Conservation (phyloP, 1,284 basidiomycete species). For the Ceratobasidium sp. region DNA sequence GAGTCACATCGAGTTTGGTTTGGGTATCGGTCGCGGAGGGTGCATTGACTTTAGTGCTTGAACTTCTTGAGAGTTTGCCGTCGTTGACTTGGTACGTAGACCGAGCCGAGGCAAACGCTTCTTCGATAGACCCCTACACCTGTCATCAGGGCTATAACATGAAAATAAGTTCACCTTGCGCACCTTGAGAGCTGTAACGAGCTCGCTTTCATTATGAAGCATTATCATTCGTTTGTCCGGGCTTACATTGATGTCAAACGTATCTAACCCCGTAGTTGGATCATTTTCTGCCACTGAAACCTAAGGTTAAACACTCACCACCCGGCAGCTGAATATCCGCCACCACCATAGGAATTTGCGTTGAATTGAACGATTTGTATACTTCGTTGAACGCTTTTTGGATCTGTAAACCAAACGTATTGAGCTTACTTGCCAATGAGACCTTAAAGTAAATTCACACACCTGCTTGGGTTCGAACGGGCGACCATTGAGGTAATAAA, state of each 20-base stretch:
- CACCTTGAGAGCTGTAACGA: conserved; percentile 86
- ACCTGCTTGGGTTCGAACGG: conserved; percentile 88
- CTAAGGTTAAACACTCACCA: conserved; percentile 67
- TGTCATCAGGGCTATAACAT: neutral
- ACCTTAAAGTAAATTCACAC: conserved; percentile 48
- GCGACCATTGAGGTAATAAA: conserved; percentile 94
- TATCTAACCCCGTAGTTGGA: conserved; percentile 64
- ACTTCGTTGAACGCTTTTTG: conserved; percentile 92
- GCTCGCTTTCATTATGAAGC: conserved; percentile 87
- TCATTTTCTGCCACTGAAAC: neutral
- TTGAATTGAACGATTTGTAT: conserved; percentile 86
- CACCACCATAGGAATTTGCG: conserved; percentile 85
- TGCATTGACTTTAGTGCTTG: neutral
- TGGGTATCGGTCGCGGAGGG: neutral
- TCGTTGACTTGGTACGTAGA: conserved; percentile 75
- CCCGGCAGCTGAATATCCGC: conserved; percentile 87
- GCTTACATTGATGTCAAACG: conserved; percentile 95
- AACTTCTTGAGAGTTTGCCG: conserved; percentile 46
- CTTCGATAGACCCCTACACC: conserved; percentile 70
- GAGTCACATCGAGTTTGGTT: conserved; percentile 34
- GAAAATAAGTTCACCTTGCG: conserved; percentile 44
- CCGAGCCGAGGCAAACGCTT: conserved; percentile 74
- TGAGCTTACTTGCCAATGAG: neutral
- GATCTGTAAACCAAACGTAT: conserved; percentile 65
- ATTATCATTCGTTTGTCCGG: conserved; percentile 98